Evolutionary conservation across 768 basidiomycete species (phyloP).

Genomic region (Nidula microcarpa): DNA sequence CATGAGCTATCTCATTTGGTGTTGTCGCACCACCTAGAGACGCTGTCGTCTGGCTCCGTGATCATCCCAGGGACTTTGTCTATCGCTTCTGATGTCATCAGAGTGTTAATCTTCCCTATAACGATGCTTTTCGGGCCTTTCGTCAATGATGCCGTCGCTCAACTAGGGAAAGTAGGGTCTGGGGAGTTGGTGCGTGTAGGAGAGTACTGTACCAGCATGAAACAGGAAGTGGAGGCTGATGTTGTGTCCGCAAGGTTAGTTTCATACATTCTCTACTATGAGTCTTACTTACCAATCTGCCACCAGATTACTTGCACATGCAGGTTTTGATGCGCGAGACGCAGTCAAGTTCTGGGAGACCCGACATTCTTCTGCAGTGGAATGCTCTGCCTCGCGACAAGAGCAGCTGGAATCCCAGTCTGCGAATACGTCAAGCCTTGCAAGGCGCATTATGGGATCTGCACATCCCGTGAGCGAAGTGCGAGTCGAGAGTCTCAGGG

Average conservation of each 20-base stretch:
- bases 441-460: slow-evolving; percentile 47
- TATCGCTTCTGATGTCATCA: slow-evolving; percentile 69
- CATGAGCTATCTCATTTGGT: slow-evolving; percentile 94
- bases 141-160: slow-evolving; percentile 89
- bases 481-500: slow-evolving; percentile 55
- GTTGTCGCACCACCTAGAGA: slow-evolving; percentile 88
- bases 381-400: slow-evolving; percentile 31
- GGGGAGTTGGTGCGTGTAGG: slow-evolving; percentile 71
- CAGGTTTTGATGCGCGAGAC: slow-evolving; percentile 83
- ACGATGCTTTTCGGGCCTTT: slow-evolving; percentile 94
- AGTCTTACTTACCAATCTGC: slow-evolving; percentile 4
- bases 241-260: slow-evolving; percentile 77
- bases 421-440: slow-evolving; percentile 18
- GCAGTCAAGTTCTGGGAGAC: slow-evolving; percentile 85
- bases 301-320: slow-evolving; percentile 81
- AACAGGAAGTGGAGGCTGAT: slow-evolving; percentile 92
- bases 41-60: slow-evolving; percentile 80
- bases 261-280: slow-evolving; percentile 1
- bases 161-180: slow-evolving; percentile 73
- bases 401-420: slow-evolving; percentile 16
- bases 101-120: slow-evolving; percentile 81
- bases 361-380: slow-evolving; percentile 37
- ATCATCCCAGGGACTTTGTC: slow-evolving; percentile 79
- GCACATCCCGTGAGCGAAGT: slow-evolving; percentile 69
- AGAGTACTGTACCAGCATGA: slow-evolving; percentile 73